These are phyloP conservation scores for Paecilomyces variotii DNA, from an alignment of 2,329 filamentous ascomycete species.

Conservation along the genomic window DNA sequence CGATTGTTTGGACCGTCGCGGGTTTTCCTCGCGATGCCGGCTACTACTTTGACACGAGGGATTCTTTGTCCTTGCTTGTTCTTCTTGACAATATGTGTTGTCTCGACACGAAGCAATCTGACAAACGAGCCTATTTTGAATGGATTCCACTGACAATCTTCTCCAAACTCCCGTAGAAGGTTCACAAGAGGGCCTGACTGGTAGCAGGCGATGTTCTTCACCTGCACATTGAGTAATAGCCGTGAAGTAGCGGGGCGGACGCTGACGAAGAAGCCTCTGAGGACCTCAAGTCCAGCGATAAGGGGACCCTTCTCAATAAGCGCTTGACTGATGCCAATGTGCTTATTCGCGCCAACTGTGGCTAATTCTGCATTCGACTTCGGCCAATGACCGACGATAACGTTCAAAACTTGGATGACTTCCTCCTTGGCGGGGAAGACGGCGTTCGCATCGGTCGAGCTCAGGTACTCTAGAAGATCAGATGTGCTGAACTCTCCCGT, in stretches of 20 bases:
- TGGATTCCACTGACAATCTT: slow-evolving; percentile 5
- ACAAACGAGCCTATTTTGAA: slow-evolving; percentile 20
- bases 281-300: slow-evolving; percentile 45
- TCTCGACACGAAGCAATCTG: slow-evolving; percentile 31
- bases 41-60: slow-evolving; percentile 37
- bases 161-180: slow-evolving; percentile 28
- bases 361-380: slow-evolving; percentile 34
- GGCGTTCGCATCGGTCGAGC: slow-evolving; percentile 23
- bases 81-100: slow-evolving; percentile 30
- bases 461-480: slow-evolving; percentile 40
- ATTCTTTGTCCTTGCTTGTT: slow-evolving; percentile 25
- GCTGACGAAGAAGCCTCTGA: slow-evolving; percentile 56
- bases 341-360: slow-evolving; percentile 46
- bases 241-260: slow-evolving; percentile 51
- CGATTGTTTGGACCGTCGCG: slow-evolving; percentile 31
- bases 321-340: slow-evolving; percentile 36
- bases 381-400: slow-evolving; percentile 45
- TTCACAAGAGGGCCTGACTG: slow-evolving; percentile 34
- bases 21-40: slow-evolving; percentile 30
- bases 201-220: slow-evolving; percentile 53
- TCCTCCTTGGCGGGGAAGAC: slow-evolving; percentile 41
- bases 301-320: slow-evolving; percentile 32
- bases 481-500: slow-evolving; percentile 26
- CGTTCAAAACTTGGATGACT: slow-evolving; percentile 51
- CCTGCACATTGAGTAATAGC: slow-evolving; percentile 56